phyloP scores from a whole-genome alignment of 352 stramenopile species.

The Phytophthora palmivora region DNA sequence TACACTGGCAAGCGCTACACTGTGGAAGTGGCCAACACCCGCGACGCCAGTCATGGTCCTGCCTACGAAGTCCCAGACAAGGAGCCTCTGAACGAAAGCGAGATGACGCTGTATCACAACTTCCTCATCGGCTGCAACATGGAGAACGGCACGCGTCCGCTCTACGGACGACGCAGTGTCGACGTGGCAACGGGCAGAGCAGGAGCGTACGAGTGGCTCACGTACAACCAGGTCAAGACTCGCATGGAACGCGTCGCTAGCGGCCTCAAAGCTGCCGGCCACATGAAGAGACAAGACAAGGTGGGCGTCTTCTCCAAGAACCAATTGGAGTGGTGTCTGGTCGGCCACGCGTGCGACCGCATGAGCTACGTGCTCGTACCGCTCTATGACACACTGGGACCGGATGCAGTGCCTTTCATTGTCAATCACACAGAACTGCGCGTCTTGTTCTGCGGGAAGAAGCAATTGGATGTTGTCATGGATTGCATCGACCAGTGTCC shows the following conservation, averaged over 20 bases:
- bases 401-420: conserved; percentile 55
- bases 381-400: conserved; percentile 65
- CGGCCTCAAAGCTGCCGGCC: conserved; percentile 17
- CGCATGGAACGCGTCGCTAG: conserved; percentile 33
- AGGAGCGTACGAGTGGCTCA: conserved; percentile 48
- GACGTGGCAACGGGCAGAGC: conserved; percentile 28
- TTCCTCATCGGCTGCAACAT: conserved; percentile 35
- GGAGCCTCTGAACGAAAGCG: conserved; percentile 19
- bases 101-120: conserved; percentile 43
- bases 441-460: conserved; percentile 48
- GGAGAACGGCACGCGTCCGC: conserved; percentile 26
- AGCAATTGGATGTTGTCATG: conserved; percentile 53
- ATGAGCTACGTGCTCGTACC: conserved; percentile 58
- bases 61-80: conserved; percentile 27
- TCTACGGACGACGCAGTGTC: conserved; percentile 35
- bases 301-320: conserved; percentile 61
- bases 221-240: conserved; percentile 43
- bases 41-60: conserved; percentile 30
- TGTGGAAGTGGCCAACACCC: conserved; percentile 29
- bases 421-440: conserved; percentile 63
- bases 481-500: conserved; percentile 40
- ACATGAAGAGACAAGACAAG: conserved; percentile 40
- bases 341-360: conserved; percentile 49
- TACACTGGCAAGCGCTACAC: conserved; percentile 38
- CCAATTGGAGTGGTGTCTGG: conserved; percentile 54